These are phyloP conservation scores for Fusarium equiseti DNA, from an alignment of 2,329 filamentous ascomycete genomes.

Conservation along the genomic window DNA sequence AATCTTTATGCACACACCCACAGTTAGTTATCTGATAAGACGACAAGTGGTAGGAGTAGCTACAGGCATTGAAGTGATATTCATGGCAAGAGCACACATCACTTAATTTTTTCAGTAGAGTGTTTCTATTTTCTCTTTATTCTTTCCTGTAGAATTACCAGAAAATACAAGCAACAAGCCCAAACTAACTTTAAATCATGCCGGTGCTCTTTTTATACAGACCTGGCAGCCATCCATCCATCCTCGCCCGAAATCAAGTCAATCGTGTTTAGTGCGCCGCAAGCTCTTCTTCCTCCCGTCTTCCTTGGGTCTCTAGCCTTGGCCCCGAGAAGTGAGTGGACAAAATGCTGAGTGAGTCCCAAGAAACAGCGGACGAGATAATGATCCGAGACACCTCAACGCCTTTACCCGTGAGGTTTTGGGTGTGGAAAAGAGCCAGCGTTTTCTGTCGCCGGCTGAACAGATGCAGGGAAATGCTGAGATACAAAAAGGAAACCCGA, in stretches of 20 bases:
- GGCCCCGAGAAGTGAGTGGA: slow-evolving; percentile 22
- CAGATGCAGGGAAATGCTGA: slow-evolving; percentile 2
- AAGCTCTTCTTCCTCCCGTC: slow-evolving; percentile 25
- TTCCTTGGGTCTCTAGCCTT: slow-evolving; percentile 31
- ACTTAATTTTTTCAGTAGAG: not conserved
- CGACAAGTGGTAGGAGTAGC: not conserved
- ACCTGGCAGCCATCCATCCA: slow-evolving; percentile 22
- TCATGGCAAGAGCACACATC: not conserved
- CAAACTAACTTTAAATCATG: slow-evolving; percentile 13
- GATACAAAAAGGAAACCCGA: not conserved
- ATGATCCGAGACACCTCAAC: slow-evolving; percentile 13
- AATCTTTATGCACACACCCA: not conserved
- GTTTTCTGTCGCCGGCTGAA: slow-evolving; percentile 10
- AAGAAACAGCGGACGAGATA: slow-evolving; percentile 12
- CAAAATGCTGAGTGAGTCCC: slow-evolving; percentile 30
- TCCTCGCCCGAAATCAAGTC: slow-evolving; percentile 19
- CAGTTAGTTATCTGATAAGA: not conserved
- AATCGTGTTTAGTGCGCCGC: slow-evolving; percentile 29
- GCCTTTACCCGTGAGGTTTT: slow-evolving; percentile 4
- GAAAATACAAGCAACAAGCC: slow-evolving; percentile 4
- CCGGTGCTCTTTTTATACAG: slow-evolving; percentile 3
- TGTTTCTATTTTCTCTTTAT: not conserved
- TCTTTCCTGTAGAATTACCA: slow-evolving; percentile 5
- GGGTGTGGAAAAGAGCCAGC: slow-evolving; percentile 18
- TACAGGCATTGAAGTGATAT: not conserved